These are phyloP conservation scores for Alternaria brassicae DNA, from an alignment of 2,329 filamentous ascomycete species.

Conservation along the genomic window DNA sequence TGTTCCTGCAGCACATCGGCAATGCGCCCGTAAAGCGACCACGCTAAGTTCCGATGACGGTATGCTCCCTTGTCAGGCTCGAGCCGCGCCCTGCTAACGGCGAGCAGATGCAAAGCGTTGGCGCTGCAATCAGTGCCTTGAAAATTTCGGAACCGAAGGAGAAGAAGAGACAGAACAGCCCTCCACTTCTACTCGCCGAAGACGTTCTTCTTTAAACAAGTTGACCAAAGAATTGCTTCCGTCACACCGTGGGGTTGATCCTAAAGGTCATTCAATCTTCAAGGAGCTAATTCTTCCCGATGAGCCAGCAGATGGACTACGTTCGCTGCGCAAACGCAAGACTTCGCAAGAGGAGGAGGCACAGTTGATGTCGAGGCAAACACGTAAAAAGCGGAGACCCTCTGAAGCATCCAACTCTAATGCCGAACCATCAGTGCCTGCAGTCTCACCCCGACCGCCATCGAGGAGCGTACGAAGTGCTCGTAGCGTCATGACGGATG, in stretches of 20 bases:
- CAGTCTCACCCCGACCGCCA: slow-evolving; percentile 40
- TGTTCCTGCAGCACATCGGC: slow-evolving; percentile 77
- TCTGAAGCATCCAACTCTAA: slow-evolving; percentile 46
- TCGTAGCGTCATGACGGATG: slow-evolving; percentile 36
- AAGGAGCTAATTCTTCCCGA: slow-evolving; percentile 75
- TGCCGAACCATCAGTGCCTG: slow-evolving; percentile 34
- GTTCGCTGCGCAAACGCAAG: slow-evolving; percentile 83
- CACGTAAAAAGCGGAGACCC: slow-evolving; percentile 53
- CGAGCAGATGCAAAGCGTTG: slow-evolving; percentile 63
- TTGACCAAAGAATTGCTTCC: slow-evolving; percentile 76
- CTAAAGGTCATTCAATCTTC: slow-evolving; percentile 73
- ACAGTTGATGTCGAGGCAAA: slow-evolving; percentile 49
- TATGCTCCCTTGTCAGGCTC: slow-evolving; percentile 54
- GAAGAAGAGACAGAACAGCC: slow-evolving; percentile 51
- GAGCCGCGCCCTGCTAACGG: slow-evolving; percentile 26
- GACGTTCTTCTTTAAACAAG: slow-evolving; percentile 68
- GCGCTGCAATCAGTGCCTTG: slow-evolving; percentile 67
- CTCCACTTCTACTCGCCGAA: slow-evolving; percentile 53
- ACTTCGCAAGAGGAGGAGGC: slow-evolving; percentile 74
- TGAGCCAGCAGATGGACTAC: slow-evolving; percentile 76
- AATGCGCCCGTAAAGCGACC: slow-evolving; percentile 80
- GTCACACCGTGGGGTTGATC: slow-evolving; percentile 69
- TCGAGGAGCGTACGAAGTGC: slow-evolving; percentile 33
- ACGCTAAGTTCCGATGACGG: slow-evolving; percentile 69
- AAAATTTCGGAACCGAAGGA: slow-evolving; percentile 51